Evolutionary conservation across 2,329 filamentous ascomycete genomes (phyloP).

Genomic region (Aschersonia sp.): DNA sequence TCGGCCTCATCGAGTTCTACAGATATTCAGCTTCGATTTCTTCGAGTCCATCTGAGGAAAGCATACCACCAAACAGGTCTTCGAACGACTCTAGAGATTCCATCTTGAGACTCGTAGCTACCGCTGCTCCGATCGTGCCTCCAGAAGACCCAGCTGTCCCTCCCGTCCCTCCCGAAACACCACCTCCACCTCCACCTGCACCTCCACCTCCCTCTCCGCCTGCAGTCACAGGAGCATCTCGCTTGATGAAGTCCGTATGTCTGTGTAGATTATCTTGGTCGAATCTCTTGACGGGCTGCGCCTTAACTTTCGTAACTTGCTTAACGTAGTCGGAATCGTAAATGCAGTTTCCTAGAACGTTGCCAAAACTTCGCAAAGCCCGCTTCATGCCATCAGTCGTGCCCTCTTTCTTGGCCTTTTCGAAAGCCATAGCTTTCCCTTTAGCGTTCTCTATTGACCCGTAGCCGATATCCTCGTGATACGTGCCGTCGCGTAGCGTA

Average conservation of each 20-base stretch:
- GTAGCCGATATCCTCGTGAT: slow-evolving; percentile 94
- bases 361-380: slow-evolving; percentile 81
- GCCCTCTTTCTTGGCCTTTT: slow-evolving; percentile 97
- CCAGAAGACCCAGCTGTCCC: neutral
- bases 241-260: slow-evolving; percentile 61
- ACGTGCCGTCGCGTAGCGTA: slow-evolving; percentile 86
- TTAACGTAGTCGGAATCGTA: slow-evolving; percentile 92
- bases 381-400: slow-evolving; percentile 90
- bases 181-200: slow-evolving; percentile 4
- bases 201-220: neutral
- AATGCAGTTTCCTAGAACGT: slow-evolving; percentile 94
- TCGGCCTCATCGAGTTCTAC: slow-evolving; percentile 65
- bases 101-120: slow-evolving; percentile 10
- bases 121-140: neutral
- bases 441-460: slow-evolving; percentile 94
- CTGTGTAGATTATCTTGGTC: slow-evolving; percentile 69
- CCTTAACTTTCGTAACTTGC: slow-evolving; percentile 83
- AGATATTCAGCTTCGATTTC: slow-evolving; percentile 21
- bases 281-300: slow-evolving; percentile 56
- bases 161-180: neutral
- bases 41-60: slow-evolving; percentile 20
- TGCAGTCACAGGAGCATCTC: slow-evolving; percentile 25
- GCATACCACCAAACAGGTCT: slow-evolving; percentile 33
- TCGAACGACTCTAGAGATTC: slow-evolving; percentile 32
- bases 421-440: slow-evolving; percentile 88